phyloP scores from a whole-genome alignment of 106 monocot genomes.

The Allium cepa region DNA sequence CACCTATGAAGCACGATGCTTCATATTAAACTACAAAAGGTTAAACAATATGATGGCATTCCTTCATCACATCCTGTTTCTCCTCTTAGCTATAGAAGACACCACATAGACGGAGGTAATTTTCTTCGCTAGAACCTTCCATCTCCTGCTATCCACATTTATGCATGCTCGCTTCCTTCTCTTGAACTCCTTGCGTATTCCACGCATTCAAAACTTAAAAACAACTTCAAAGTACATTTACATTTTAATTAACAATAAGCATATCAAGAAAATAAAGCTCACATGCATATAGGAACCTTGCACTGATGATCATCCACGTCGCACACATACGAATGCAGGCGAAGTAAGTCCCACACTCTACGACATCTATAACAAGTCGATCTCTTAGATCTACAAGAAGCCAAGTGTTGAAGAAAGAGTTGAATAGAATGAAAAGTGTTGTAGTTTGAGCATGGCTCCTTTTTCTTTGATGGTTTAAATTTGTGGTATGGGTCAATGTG shows the following conservation, averaged over 20 bases:
- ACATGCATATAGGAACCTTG: conserved; percentile 85
- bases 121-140: conserved; percentile 58
- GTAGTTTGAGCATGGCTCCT: not conserved
- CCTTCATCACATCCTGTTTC: conserved; percentile 9
- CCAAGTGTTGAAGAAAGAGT: conserved; percentile 56
- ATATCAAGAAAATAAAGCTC: not conserved
- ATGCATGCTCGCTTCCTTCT: conserved; percentile 27
- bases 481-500: not conserved
- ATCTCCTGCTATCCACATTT: conserved; percentile 36
- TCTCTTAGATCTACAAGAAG: conserved; percentile 26
- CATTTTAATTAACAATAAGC: not conserved
- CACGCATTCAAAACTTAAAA: not conserved
- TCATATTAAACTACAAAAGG: too few species aligned
- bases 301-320: conserved; percentile 38
- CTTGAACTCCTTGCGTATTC: conserved; percentile 47
- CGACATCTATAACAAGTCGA: conserved; percentile 47
- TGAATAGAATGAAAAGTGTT: conserved; percentile 27
- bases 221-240: too few species aligned
- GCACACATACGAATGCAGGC: conserved; percentile 65
- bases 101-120: conserved; percentile 38
- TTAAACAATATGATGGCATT: not conserved
- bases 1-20: too few species aligned
- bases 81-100: conserved; percentile 31
- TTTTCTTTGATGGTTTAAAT: not conserved
- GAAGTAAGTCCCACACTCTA: conserved; percentile 72